Conservation (phyloP, 352 stramenopile genomes). For the Pilasporangium apinafurcum region DNA sequence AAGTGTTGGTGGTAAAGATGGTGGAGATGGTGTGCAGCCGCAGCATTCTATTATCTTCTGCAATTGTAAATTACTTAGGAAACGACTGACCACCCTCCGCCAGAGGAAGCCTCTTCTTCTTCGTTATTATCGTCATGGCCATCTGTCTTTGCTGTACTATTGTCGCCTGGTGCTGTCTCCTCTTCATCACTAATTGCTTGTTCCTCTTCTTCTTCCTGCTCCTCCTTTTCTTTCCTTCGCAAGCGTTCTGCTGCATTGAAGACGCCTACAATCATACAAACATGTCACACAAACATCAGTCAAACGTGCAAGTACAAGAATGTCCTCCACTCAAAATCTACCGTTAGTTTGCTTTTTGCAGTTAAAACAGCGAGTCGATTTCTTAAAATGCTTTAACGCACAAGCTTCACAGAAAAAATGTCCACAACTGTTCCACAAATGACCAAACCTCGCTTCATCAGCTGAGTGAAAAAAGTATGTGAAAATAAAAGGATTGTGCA, state of each 20-base stretch:
- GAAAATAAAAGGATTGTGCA: slow-evolving; percentile 1
- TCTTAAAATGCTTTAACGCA: slow-evolving; percentile 83
- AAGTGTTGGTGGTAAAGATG: no score
- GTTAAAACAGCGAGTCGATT: slow-evolving; percentile 87
- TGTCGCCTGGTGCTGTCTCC: slow-evolving; percentile 1
- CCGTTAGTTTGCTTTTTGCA: slow-evolving; percentile 93
- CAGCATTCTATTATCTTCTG: no score
- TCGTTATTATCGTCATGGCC: not conserved
- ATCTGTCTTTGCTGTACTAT: slow-evolving; percentile 1
- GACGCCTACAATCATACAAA: slow-evolving; percentile 30
- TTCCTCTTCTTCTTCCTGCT: slow-evolving; percentile 9
- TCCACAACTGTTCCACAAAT: slow-evolving; percentile 52
- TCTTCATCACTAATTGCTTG: slow-evolving; percentile 7
- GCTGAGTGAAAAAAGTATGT: no score
- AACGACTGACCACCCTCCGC: slow-evolving; percentile 9
- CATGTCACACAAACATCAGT: not conserved
- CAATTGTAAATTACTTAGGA: not conserved
- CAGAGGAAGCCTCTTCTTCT: not conserved
- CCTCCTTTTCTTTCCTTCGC: slow-evolving; percentile 30
- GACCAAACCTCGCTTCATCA: not conserved
- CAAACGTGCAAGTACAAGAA: not conserved
- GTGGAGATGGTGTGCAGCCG: no score
- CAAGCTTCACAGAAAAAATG: slow-evolving; percentile 97
- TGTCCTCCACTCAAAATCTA: no score
- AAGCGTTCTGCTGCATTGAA: slow-evolving; percentile 89